A percentile compares a stretch with the other conserved stretches of the same genome.
Conservation (phyloP, 1,284 basidiomycete species). For the Rhodotorula mucilaginosa region DNA sequence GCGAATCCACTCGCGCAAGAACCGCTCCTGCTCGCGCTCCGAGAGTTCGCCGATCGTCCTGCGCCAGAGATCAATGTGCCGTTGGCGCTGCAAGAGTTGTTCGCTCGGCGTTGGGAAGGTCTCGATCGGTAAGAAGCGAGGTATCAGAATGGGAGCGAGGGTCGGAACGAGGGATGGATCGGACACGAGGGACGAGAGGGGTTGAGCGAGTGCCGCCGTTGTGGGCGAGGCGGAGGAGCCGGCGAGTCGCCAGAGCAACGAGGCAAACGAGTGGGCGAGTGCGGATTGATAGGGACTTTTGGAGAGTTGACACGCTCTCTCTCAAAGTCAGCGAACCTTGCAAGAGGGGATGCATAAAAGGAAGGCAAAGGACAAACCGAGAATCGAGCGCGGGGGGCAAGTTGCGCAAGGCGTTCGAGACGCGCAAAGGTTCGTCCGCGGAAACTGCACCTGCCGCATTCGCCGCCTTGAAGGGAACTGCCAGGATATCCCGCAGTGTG, state of each 20-base stretch:
- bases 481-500: slow-evolving; percentile 60
- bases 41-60: slow-evolving; percentile 10
- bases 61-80: slow-evolving; percentile 20
- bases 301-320: not conserved
- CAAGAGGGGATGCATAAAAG: too few species aligned
- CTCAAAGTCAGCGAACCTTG: too few species aligned
- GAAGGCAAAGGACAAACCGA: not conserved
- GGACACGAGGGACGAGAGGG: slow-evolving; percentile 5
- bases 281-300: not conserved
- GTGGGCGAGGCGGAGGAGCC: not conserved
- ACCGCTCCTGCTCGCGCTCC: slow-evolving; percentile 16
- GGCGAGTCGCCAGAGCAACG: slow-evolving; percentile 21
- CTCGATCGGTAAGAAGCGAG: slow-evolving; percentile 14
- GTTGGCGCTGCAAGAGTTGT: slow-evolving; percentile 10
- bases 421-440: not conserved
- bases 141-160: slow-evolving; percentile 8
- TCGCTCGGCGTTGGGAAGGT: slow-evolving; percentile 20
- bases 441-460: slow-evolving; percentile 56
- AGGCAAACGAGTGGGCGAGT: not conserved
- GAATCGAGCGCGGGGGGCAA: slow-evolving; percentile 47
- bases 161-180: not conserved
- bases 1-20: slow-evolving; percentile 22
- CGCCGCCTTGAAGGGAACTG: slow-evolving; percentile 65
- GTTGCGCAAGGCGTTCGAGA: not conserved
- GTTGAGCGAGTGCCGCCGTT: slow-evolving; percentile 1